These are phyloP conservation scores for Eleusine indica DNA, from an alignment of 176 grass and related monocot genomes.

Conservation along the genomic window DNA sequence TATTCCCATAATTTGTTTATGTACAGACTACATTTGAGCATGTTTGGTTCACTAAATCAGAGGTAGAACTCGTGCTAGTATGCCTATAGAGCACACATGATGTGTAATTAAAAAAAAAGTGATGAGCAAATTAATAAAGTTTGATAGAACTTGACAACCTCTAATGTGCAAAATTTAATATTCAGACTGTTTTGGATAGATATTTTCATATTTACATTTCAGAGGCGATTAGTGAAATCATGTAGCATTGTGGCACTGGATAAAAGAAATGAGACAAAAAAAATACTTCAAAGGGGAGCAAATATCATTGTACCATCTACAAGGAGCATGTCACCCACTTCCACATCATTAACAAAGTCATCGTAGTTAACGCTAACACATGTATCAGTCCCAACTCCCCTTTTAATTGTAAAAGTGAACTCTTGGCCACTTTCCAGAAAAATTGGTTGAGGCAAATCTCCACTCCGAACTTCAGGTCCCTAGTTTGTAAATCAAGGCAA, in stretches of 20 bases:
- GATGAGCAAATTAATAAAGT: constrained; percentile 15
- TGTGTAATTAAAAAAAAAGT: neutral
- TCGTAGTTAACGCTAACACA: constrained; percentile 98
- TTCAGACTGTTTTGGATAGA: constrained; percentile 12
- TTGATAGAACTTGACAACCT: neutral
- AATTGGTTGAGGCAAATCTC: constrained; percentile 90
- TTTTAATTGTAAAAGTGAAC: constrained; percentile 86
- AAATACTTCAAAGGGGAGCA: constrained; percentile 4
- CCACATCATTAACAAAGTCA: constrained; percentile 94
- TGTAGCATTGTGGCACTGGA: neutral
- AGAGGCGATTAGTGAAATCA: constrained; percentile 20
- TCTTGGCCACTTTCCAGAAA: constrained; percentile 62
- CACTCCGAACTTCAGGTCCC: constrained; percentile 98
- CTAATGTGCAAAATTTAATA: constrained; percentile 15
- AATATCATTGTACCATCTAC: constrained; percentile 73
- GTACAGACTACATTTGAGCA: neutral
- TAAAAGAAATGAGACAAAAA: constrained; percentile 2
- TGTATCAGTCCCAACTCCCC: constrained; percentile 85
- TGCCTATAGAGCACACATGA: neutral
- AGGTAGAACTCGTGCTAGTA: constrained; percentile 10
- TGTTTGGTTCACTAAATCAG: neutral
- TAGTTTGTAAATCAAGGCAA: constrained; percentile 51
- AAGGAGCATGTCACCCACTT: constrained; percentile 95
- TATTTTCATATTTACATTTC: neutral
- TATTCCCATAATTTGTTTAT: neutral